Conservation (phyloP, 352 stramenopile species). For the Elongisporangium undulatum region DNA sequence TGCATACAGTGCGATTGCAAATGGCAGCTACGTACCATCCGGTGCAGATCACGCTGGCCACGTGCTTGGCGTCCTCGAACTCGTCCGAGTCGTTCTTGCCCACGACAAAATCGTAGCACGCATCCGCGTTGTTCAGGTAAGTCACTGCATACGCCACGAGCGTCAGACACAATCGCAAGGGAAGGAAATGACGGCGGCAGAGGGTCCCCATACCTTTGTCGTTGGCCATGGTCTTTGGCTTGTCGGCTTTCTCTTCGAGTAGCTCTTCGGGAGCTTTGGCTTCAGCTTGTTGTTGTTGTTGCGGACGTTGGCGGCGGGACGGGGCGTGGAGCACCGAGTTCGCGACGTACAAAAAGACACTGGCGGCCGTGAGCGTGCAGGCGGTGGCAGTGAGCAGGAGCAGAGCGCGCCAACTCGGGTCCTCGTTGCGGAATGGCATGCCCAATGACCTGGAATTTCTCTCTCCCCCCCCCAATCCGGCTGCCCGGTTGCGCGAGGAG, state of each 20-base stretch:
- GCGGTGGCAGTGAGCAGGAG: slow-evolving; percentile 48
- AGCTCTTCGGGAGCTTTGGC: slow-evolving; percentile 4
- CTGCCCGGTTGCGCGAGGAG: not conserved
- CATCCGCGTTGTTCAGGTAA: slow-evolving; percentile 80
- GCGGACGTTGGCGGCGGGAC: slow-evolving; percentile 8
- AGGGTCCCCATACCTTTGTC: not conserved
- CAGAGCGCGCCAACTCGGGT: slow-evolving; percentile 47
- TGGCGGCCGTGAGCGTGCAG: slow-evolving; percentile 54
- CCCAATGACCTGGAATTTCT: not conserved
- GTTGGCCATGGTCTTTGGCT: slow-evolving; percentile 11
- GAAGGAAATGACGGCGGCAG: no score
- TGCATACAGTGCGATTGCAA: not conserved
- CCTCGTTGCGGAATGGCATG: slow-evolving; percentile 2
- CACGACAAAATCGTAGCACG: slow-evolving; percentile 68
- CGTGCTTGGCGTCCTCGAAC: slow-evolving; percentile 79
- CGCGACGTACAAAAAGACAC: slow-evolving; percentile 35
- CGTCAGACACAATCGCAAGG: no score
- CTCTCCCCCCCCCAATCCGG: slow-evolving; percentile 1
- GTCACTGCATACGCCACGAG: slow-evolving; percentile 37
- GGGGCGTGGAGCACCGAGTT: slow-evolving; percentile 9
- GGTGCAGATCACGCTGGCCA: slow-evolving; percentile 59
- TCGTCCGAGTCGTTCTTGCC: slow-evolving; percentile 57
- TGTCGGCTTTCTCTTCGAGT: not conserved
- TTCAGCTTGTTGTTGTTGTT: slow-evolving; percentile 1
- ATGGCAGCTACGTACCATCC: slow-evolving; percentile 38